Evolutionary conservation across 306 rosid species (phyloP).

Genomic region (Prunus armeniaca): DNA sequence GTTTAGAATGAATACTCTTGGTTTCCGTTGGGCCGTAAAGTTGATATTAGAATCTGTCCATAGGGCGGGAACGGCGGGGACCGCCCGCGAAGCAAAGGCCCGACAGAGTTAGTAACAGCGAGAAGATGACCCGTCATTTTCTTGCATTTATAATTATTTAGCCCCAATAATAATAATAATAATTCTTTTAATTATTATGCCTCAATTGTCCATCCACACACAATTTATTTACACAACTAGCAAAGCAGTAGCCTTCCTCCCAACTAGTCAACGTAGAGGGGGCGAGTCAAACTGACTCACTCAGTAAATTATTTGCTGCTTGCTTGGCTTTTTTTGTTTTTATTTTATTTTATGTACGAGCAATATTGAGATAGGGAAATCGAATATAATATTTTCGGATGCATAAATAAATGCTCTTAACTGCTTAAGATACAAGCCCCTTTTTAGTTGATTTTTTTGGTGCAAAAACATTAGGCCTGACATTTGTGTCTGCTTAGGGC

Average conservation of each 20-base stretch:
- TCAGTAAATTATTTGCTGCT: not conserved
- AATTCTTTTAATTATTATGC: not conserved
- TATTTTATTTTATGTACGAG: too few species aligned
- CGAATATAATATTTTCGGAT: too few species aligned
- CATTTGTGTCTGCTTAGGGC: not conserved
- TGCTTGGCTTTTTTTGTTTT: too few species aligned
- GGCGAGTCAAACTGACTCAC: not conserved
- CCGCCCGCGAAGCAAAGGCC: conserved; percentile 28
- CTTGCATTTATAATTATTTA: conserved; percentile 34
- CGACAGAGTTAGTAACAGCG: conserved; percentile 35
- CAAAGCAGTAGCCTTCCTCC: not conserved
- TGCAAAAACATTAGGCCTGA: not conserved
- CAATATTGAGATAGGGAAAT: too few species aligned
- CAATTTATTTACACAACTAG: not conserved
- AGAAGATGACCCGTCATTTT: conserved; percentile 41
- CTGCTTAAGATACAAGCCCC: fast-evolving
- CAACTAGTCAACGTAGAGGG: not conserved
- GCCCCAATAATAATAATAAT: not conserved
- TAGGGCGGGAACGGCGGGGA: conserved; percentile 25
- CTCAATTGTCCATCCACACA: not conserved
- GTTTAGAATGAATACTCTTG: too few species aligned
- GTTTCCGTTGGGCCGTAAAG: conserved; percentile 30
- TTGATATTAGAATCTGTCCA: conserved; percentile 21
- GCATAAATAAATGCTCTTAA: too few species aligned
- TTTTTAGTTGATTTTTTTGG: not conserved